Evolutionary conservation across 2,329 filamentous ascomycete species (phyloP).

Genomic region (Xylariaceae sp.): DNA sequence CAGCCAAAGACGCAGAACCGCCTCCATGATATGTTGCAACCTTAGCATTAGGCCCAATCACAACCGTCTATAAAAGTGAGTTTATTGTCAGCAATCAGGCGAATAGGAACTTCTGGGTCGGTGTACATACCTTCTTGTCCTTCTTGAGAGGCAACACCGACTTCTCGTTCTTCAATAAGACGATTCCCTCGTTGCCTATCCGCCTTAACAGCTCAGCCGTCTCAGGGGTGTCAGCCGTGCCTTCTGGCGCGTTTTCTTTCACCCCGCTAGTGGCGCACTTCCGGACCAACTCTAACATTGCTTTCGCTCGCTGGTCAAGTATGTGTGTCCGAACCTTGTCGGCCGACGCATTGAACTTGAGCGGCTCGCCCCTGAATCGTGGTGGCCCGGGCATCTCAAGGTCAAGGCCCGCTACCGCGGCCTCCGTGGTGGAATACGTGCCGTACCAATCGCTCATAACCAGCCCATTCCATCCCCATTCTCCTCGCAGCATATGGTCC

Average conservation of each 20-base stretch:
- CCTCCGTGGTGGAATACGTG: conserved; percentile 56
- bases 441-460: conserved; percentile 65
- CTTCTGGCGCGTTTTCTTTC: conserved; percentile 57
- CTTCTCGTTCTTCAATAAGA: conserved; percentile 73
- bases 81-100: conserved; percentile 1
- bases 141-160: conserved; percentile 65
- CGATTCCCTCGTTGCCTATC: conserved; percentile 69
- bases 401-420: conserved; percentile 56
- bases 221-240: conserved; percentile 59
- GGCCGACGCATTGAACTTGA: conserved; percentile 55
- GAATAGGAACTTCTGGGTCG: neutral
- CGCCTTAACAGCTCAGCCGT: conserved; percentile 65
- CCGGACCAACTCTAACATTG: conserved; percentile 63
- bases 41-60: conserved; percentile 62
- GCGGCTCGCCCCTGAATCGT: conserved; percentile 52
- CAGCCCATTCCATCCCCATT: conserved; percentile 61
- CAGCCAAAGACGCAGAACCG: conserved; percentile 62
- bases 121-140: conserved; percentile 52
- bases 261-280: conserved; percentile 56
- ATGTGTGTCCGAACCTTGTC: conserved; percentile 59
- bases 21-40: conserved; percentile 63
- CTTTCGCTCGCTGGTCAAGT: conserved; percentile 60
- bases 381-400: conserved; percentile 64
- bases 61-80: conserved; percentile 45
- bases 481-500: conserved; percentile 53